A percentile compares a stretch with the other conserved stretches of the same genome.
phyloP scores from a whole-genome alignment of 2,329 filamentous ascomycete species.

The Epichloe sibirici region DNA sequence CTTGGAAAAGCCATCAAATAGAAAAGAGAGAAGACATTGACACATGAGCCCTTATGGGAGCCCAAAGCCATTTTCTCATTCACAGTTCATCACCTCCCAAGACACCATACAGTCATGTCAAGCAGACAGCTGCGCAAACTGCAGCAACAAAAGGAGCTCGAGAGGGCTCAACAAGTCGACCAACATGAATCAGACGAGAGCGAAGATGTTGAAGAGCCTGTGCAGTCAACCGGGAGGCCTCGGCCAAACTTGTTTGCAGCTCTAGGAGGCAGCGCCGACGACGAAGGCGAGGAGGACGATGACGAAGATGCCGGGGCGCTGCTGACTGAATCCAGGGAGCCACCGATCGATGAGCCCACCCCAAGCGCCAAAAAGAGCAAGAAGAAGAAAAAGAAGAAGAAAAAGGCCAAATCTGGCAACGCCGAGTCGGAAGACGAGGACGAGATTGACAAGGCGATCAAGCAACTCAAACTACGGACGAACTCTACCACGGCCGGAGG shows the following conservation, averaged over 20 bases:
- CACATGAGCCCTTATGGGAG: neutral
- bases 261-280: constrained; percentile 31
- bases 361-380: constrained; percentile 18
- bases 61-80: neutral
- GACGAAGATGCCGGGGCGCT: constrained; percentile 20
- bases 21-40: neutral
- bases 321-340: constrained; percentile 10
- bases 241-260: constrained; percentile 40
- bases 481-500: neutral
- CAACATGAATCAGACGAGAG: constrained; percentile 15
- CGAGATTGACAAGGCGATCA: constrained; percentile 44
- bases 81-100: no score
- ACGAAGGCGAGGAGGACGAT: constrained; percentile 21
- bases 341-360: constrained; percentile 13
- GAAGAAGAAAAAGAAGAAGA: constrained; percentile 27
- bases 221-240: constrained; percentile 21
- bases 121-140: constrained; percentile 40
- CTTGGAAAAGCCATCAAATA: no score
- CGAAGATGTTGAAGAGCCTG: constrained; percentile 20
- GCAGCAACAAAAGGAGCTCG: constrained; percentile 36
- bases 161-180: constrained; percentile 12
- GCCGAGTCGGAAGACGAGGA: constrained; percentile 25
- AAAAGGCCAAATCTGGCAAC: constrained; percentile 21
- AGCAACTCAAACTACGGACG: constrained; percentile 24
- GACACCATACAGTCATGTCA: constrained; percentile 27